Conservation (phyloP, 257 asterid genomes). For the Eucommia ulmoides region DNA sequence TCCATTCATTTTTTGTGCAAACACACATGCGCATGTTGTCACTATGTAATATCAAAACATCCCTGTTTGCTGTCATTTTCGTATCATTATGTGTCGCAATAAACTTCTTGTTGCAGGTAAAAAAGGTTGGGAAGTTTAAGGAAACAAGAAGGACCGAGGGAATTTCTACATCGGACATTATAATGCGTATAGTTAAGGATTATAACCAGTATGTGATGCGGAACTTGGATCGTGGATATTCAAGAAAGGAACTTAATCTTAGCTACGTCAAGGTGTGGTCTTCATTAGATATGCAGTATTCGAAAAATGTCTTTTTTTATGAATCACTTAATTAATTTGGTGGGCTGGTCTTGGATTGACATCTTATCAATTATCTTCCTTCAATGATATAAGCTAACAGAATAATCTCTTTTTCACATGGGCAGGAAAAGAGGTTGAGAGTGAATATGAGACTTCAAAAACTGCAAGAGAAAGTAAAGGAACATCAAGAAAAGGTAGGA, state of each 20-base stretch:
- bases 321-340: no score
- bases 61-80: neutral
- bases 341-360: no score
- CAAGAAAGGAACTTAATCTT: conserved; percentile 57
- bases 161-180: conserved; percentile 52
- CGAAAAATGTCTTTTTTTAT: no score
- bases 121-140: conserved; percentile 44
- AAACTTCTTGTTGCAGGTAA: conserved; percentile 26
- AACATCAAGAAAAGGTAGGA: conserved; percentile 60
- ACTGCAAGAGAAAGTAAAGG: conserved; percentile 49
- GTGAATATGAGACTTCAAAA: conserved; percentile 39
- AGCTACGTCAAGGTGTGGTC: conserved; percentile 35
- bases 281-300: no score
- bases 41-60: no score
- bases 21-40: no score
- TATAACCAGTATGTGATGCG: conserved; percentile 59
- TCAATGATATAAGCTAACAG: no score
- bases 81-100: neutral
- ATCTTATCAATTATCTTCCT: no score
- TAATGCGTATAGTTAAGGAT: conserved; percentile 58
- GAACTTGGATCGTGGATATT: conserved; percentile 16
- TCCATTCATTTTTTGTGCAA: no score
- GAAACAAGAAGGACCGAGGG: conserved; percentile 55
- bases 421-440: conserved; percentile 47
- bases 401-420: conserved; percentile 9